Percentiles rank a stretch among this genome's conserved stretches.
These are phyloP conservation scores for Talaromyces sp. DNA, from an alignment of 2,329 filamentous ascomycete species.

Conservation along the genomic window DNA sequence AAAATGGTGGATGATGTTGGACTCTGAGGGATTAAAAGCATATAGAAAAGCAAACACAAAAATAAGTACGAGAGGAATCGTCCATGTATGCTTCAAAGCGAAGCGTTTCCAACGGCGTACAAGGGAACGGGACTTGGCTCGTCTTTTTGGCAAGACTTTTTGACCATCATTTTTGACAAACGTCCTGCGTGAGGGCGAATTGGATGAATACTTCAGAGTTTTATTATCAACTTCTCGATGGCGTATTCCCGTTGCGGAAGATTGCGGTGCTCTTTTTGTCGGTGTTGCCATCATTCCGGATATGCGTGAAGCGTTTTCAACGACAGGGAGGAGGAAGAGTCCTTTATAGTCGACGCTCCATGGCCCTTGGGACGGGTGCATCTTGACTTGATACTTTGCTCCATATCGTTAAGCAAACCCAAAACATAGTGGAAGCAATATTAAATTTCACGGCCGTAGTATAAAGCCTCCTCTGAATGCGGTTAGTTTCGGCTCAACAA, in stretches of 20 bases:
- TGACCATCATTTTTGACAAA: not conserved
- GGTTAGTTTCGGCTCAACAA: not conserved
- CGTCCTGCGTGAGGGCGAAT: not conserved
- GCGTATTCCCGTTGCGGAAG: not conserved
- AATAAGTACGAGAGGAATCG: constrained; percentile 1
- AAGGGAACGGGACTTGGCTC: not conserved
- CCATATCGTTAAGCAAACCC: no score
- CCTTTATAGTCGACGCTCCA: not conserved
- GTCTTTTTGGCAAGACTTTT: not conserved
- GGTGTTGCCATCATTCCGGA: not conserved
- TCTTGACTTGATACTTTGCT: no score
- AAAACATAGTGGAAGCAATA: no score
- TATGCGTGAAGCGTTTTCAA: not conserved
- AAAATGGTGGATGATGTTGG: not conserved
- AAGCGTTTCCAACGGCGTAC: not conserved
- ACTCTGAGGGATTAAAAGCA: not conserved
- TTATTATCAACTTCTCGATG: not conserved
- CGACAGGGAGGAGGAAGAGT: not conserved
- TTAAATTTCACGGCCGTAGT: not conserved
- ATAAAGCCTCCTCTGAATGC: not conserved
- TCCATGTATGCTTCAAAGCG: constrained; percentile 5
- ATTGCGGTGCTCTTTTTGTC: not conserved
- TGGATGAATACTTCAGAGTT: not conserved
- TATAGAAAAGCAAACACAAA: not conserved
- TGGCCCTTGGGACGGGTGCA: not conserved